A percentile compares a stretch with the other conserved stretches of the same genome.
Evolutionary conservation across 352 stramenopile species (phyloP).

Genomic region (Chloridella minuta): DNA sequence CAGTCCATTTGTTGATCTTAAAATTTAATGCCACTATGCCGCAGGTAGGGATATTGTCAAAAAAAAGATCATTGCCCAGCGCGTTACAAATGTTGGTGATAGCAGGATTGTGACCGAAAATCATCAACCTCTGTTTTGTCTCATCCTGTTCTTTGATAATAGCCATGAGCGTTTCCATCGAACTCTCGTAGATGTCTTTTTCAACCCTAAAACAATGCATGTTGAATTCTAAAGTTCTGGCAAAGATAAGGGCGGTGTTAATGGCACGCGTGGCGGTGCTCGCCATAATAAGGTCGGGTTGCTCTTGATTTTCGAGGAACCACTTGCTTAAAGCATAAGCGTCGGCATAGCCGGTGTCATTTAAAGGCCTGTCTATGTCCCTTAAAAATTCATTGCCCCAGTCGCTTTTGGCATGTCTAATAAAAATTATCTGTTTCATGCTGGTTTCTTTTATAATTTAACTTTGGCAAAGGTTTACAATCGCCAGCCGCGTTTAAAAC

Average conservation of each 20-base stretch:
- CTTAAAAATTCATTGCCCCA: background rate
- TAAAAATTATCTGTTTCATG: background rate
- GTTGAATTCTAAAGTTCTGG: background rate
- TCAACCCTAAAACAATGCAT: background rate
- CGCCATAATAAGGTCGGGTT: background rate
- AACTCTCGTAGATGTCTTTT: background rate
- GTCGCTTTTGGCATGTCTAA: background rate
- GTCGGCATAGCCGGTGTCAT: background rate
- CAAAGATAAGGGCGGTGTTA: background rate
- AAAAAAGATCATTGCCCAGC: background rate
- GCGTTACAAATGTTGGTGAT: background rate
- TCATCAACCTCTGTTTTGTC: background rate
- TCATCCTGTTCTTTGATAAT: background rate
- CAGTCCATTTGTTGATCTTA: background rate
- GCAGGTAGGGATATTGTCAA: background rate
- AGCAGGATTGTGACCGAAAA: background rate
- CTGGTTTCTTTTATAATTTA: too few relatives aligned
- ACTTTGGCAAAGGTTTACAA: too few relatives aligned
- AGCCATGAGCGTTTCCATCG: background rate
- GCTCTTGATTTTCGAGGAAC: background rate
- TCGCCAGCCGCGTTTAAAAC: too few relatives aligned
- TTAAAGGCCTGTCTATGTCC: background rate
- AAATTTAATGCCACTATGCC: background rate
- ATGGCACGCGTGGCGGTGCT: background rate
- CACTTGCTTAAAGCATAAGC: background rate